A percentile compares a stretch with the other conserved stretches of the same genome.
Conservation (phyloP, 768 basidiomycete genomes). For the Epithele typhae region DNA sequence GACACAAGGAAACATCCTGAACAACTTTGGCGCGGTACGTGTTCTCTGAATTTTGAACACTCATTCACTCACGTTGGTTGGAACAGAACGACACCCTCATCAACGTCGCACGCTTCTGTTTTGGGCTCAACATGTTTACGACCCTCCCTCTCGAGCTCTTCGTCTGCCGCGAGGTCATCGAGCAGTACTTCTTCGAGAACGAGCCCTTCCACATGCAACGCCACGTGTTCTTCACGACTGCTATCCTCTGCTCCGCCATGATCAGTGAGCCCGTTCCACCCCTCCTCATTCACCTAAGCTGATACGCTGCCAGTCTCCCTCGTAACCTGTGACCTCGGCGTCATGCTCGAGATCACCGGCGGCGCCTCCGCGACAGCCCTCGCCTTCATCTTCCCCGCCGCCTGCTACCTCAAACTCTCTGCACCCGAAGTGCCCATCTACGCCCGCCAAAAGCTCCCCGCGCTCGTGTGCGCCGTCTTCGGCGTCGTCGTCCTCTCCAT, state of each 20-base stretch:
- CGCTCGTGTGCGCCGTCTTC: slow-evolving; percentile 67
- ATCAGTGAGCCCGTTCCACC: slow-evolving; percentile 48
- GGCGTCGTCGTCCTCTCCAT: slow-evolving; percentile 74
- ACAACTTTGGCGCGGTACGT: slow-evolving; percentile 81
- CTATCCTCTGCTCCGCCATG: slow-evolving; percentile 79
- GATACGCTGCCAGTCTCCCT: slow-evolving; percentile 62
- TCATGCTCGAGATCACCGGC: slow-evolving; percentile 97
- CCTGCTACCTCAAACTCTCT: slow-evolving; percentile 76
- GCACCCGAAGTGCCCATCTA: slow-evolving; percentile 57
- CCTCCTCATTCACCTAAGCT: background rate
- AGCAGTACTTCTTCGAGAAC: slow-evolving; percentile 93
- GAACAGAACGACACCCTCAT: slow-evolving; percentile 76
- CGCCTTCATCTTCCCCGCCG: slow-evolving; percentile 89
- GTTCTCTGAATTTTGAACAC: background rate
- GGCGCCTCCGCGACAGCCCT: slow-evolving; percentile 90
- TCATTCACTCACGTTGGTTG: background rate
- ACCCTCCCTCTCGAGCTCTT: slow-evolving; percentile 95
- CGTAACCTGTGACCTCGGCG: slow-evolving; percentile 94
- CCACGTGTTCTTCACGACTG: slow-evolving; percentile 88
- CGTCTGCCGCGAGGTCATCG: slow-evolving; percentile 96
- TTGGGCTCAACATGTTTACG: slow-evolving; percentile 97
- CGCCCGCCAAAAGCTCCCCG: slow-evolving; percentile 70
- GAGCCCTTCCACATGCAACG: slow-evolving; percentile 77
- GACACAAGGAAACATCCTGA: slow-evolving; percentile 93
- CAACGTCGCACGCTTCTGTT: slow-evolving; percentile 92